Evolutionary conservation across 768 basidiomycete genomes (phyloP), one percentile per base, ranked within the genome.

Genomic region (Calvatia gigantea): DNA sequence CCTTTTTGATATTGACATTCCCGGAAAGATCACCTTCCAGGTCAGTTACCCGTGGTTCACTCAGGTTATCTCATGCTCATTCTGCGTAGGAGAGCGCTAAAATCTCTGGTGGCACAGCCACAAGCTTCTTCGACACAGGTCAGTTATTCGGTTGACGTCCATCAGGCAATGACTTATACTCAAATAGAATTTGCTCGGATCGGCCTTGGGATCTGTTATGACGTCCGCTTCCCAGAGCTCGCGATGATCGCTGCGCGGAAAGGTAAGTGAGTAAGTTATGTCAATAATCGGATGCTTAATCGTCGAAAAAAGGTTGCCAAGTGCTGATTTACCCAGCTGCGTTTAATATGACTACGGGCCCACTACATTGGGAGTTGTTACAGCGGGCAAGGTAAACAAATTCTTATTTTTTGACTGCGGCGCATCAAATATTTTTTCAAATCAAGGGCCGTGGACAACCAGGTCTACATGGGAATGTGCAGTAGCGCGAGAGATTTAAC

Each of bases 1-100:
- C 66, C 75, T 99, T 4, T 99, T 98, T 70, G 96, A 99, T 67
- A 98, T 98, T 58, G 94, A 98, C 65, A 96, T 99, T 49, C 89
- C 90, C 0, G 93, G 92, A 15, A 87, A 91, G 67, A 94, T 96
- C 67, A 91, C 70, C 17, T 94, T 94, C 79, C 91, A 91, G 77
- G 93, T 86, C 54, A 60, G 35, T 31, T 15, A 43, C 14, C 5
- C 21, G 4, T 37, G 2, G 6, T 28, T 19, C 25, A 38, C 21
- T 11, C 25, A 28, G 25, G 27, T 23, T 48, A 29, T 38, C 17
- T 58, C 23, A 51, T 53, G 48, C 60, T 61, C 39, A 41, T 49
- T 33, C 14, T 11, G 21, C 37, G 31, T 65, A 94, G 91, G 93
- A 96, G 73, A 94, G 91, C 67, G 90, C 94, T 67, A 89, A 85